Evolutionary conservation across 257 asterid genomes (phyloP).

Genomic region (Forsythia suspensa): DNA sequence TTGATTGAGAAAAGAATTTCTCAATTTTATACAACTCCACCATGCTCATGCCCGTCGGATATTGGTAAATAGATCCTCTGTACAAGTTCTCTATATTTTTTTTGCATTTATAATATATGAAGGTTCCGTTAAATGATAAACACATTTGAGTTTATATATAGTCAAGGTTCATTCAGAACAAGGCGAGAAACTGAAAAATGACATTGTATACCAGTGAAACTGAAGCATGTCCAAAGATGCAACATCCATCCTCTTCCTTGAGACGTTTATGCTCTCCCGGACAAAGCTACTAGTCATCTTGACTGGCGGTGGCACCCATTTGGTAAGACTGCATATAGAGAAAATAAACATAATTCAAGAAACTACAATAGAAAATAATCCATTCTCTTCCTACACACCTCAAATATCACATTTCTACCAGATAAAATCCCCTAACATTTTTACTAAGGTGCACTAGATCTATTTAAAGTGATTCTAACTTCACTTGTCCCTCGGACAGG

Average conservation of each 20-base stretch:
- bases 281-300: slow-evolving; percentile 92
- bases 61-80: not conserved
- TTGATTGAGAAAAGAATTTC: no score
- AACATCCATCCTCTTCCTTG: slow-evolving; percentile 94
- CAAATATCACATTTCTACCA: not conserved
- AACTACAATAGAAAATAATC: not conserved
- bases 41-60: not conserved
- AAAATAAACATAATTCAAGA: slow-evolving; percentile 4
- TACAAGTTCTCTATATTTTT: not conserved
- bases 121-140: not conserved
- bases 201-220: slow-evolving; percentile 75
- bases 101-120: not conserved
- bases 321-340: slow-evolving; percentile 67
- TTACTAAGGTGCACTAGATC: not conserved
- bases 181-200: slow-evolving; percentile 10
- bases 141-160: not conserved
- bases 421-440: not conserved
- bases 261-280: slow-evolving; percentile 70
- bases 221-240: slow-evolving; percentile 94
- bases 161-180: not conserved
- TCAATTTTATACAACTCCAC: no score
- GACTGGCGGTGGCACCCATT: slow-evolving; percentile 99
- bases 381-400: not conserved
- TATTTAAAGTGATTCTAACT: not conserved
- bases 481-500: not conserved